A percentile compares a stretch with the other conserved stretches of the same genome.
Evolutionary conservation across 352 stramenopile genomes (phyloP).

Genomic region (Phytophthora quininea): DNA sequence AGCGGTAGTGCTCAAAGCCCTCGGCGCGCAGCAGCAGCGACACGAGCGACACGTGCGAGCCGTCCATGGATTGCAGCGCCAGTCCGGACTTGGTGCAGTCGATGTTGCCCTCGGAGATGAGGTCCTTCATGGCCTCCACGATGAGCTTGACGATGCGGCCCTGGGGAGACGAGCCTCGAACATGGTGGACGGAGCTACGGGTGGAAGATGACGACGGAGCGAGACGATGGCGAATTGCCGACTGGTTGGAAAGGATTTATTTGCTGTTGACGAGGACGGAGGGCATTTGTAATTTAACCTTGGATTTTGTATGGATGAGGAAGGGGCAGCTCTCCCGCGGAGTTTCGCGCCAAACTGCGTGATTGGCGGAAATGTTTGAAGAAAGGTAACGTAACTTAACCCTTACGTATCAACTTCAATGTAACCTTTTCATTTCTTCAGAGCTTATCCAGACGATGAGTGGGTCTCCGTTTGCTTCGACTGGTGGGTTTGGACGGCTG

Average conservation of each 20-base stretch:
- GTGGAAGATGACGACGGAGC: background rate
- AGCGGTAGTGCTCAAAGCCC: conserved; percentile 99
- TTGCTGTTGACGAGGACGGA: conserved; percentile 2
- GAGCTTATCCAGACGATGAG: background rate
- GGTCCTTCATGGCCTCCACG: conserved; percentile 99
- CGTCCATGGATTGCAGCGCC: conserved; percentile 98
- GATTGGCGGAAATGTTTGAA: background rate
- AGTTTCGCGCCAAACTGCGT: conserved; percentile 33
- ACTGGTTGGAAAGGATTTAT: conserved; percentile 34
- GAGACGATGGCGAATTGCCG: conserved; percentile 39
- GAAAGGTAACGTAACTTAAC: conserved; percentile 4
- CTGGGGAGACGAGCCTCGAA: conserved; percentile 98
- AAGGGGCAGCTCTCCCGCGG: conserved; percentile 11
- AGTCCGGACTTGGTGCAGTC: conserved; percentile 95
- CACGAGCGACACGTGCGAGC: conserved; percentile 98
- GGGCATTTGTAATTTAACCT: conserved; percentile 2
- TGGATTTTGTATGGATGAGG: conserved; percentile 18
- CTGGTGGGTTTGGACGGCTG: background rate
- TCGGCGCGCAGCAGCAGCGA: conserved; percentile 93
- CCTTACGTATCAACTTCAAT: conserved; percentile 32
- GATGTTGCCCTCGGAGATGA: conserved; percentile 99
- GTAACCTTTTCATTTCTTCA: conserved; percentile 9
- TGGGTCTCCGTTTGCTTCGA: conserved; percentile 4
- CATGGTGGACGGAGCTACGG: conserved; percentile 82
- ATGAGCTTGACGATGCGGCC: conserved; percentile 99